Evolutionary conservation across 1,139 yeast species (phyloP).

Genomic region (Yamadazyma atlantica): DNA sequence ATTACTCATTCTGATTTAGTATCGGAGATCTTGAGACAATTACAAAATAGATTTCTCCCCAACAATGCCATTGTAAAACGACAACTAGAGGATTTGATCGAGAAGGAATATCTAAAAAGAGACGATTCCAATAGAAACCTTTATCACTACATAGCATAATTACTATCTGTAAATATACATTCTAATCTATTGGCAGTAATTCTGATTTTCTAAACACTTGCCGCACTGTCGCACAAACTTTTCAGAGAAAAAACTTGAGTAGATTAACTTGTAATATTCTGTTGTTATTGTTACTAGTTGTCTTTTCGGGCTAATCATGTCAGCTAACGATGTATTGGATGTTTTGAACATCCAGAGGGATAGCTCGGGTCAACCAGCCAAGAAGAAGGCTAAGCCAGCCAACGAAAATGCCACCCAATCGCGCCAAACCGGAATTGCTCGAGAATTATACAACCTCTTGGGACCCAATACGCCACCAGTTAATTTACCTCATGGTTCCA

Average conservation of each 20-base stretch:
- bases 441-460: conserved; percentile 82
- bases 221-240: background rate
- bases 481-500: conserved; percentile 47
- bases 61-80: conserved; percentile 67
- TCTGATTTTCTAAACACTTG: background rate
- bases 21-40: conserved; percentile 62
- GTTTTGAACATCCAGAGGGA: conserved; percentile 66
- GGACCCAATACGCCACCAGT: conserved; percentile 95
- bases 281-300: background rate
- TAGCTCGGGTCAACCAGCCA: conserved; percentile 33
- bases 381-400: conserved; percentile 36
- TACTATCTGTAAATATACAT: conserved; percentile 1
- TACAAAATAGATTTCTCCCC: conserved; percentile 67
- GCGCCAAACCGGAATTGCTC: conserved; percentile 76
- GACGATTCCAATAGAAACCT: conserved; percentile 59
- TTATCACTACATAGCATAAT: conserved; percentile 70
- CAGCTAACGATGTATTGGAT: conserved; percentile 69
- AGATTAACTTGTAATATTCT: no score
- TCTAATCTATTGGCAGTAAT: background rate
- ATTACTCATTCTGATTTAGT: conserved; percentile 65
- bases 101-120: conserved; percentile 79
- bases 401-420: conserved; percentile 13
- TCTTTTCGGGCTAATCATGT: conserved; percentile 24
- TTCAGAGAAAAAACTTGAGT: background rate
- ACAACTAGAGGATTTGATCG: conserved; percentile 78